phyloP scores from a whole-genome alignment of 164 flowering plant species.

The Echeveria elegans region DNA sequence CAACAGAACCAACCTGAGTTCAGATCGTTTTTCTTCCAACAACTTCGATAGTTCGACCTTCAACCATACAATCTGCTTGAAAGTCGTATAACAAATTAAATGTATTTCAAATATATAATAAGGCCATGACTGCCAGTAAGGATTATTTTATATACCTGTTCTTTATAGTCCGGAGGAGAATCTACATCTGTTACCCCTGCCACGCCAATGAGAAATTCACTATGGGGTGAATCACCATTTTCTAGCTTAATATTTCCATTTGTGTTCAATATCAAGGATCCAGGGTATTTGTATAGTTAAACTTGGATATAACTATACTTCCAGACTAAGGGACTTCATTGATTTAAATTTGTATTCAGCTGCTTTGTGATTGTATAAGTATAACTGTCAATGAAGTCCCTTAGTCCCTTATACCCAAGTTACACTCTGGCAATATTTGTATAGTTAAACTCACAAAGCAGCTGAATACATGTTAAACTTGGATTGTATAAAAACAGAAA shows the following conservation, averaged over 20 bases:
- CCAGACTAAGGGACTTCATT: background rate
- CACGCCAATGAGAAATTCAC: conserved; percentile 29
- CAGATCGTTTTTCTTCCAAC: conserved; percentile 62
- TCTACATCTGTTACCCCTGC: conserved; percentile 33
- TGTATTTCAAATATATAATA: background rate
- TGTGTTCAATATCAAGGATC: conserved; percentile 35
- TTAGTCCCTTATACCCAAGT: background rate
- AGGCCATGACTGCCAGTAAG: background rate
- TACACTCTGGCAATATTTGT: too few relatives aligned
- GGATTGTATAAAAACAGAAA: conserved; percentile 4
- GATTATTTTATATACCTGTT: conserved; percentile 37
- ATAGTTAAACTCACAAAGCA: background rate
- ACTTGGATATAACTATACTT: background rate
- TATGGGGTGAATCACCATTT: conserved; percentile 25
- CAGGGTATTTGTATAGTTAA: conserved; percentile 10
- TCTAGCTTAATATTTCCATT: conserved; percentile 19
- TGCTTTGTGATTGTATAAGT: too few relatives aligned
- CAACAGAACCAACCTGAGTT: conserved; percentile 38
- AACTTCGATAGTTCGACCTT: conserved; percentile 54
- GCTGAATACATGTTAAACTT: background rate
- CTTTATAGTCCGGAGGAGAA: conserved; percentile 47
- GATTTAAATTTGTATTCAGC: too few relatives aligned
- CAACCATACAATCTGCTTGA: conserved; percentile 50
- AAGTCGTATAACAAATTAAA: background rate
- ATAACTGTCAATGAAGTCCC: too few relatives aligned